Conservation (phyloP, 495 filamentous ascomycete genomes). For the Lasiosphaeria miniovina region DNA sequence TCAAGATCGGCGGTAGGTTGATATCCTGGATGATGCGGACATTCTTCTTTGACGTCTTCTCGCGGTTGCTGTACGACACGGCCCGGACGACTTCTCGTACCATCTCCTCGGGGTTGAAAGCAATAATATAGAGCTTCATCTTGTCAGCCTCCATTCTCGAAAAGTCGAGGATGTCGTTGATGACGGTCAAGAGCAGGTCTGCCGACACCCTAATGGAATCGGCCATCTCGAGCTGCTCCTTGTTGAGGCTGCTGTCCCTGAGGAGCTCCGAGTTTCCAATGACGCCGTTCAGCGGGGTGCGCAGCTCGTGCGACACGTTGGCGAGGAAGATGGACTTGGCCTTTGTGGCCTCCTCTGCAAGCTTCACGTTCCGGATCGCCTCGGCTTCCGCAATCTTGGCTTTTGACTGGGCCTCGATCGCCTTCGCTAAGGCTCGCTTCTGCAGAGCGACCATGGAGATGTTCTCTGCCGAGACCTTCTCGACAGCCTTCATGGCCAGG, state of each 20-base stretch:
- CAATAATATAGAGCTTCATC: conserved; percentile 87
- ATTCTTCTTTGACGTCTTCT: conserved; percentile 60
- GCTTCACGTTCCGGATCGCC: conserved; percentile 80
- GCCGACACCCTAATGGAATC: conserved; percentile 89
- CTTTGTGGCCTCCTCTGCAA: conserved; percentile 87
- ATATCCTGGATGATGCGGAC: conserved; percentile 68
- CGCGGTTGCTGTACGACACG: conserved; percentile 76
- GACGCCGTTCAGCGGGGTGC: conserved; percentile 84
- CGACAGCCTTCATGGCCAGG: conserved; percentile 74
- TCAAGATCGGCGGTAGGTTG: conserved; percentile 71
- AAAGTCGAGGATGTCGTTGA: conserved; percentile 93
- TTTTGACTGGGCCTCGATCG: conserved; percentile 76
- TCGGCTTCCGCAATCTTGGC: conserved; percentile 78
- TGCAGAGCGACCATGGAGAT: conserved; percentile 85
- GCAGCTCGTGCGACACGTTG: conserved; percentile 84
- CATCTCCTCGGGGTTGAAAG: conserved; percentile 80
- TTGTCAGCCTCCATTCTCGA: conserved; percentile 93
- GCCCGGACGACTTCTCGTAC: conserved; percentile 85
- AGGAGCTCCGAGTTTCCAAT: conserved; percentile 88
- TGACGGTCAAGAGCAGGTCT: conserved; percentile 84
- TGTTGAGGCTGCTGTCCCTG: conserved; percentile 70
- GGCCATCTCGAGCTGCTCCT: conserved; percentile 86
- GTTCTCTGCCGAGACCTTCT: conserved; percentile 77
- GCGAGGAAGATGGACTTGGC: conserved; percentile 91
- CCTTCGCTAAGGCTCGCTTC: conserved; percentile 74